Base-by-base conservation (phyloP, 192 early-diverging fungal genomes). In the Coemansia sp. region DNA sequence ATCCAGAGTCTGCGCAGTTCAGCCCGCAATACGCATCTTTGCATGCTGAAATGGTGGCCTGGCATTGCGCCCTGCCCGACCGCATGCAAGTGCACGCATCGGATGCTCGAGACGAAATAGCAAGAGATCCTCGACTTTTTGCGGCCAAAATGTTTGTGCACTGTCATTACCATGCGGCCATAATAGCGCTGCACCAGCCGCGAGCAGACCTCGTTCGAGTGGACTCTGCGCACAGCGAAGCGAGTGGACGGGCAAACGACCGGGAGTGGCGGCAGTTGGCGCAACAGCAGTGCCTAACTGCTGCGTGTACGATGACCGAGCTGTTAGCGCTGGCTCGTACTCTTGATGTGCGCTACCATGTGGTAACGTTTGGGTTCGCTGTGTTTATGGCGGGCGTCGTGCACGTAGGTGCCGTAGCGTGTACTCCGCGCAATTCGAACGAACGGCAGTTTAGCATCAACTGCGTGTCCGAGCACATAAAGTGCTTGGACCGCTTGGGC, bases 361-460 rank as follows among this genome's bases (percentile, higher is more conserved):
- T 81, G 2, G 73, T 81, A 24, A 81, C 79, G 0, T 75, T 81
- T 57, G 79, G 79, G 1, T 81, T 81, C 48, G 73, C 73, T 0
- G 73, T 81, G 22, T 81, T 81, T 22, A 81, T 81, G 79, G 79
- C 79, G 10, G 79, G 79, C 54, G 79, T 81, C 3, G 79, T 81
- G 21, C 73, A 81, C 25, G 79, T 81, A 12, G 73, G 73, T 25
- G 79, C 79, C 2, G 73, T 81, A 1, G 69, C 73, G 3, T 72
- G 70, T 23, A 75, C 79, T 9, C 79, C 69, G 4, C 58, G 60
- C 14, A 54, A 66, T 27, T 81, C 79, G 11, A 66, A 39, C 22
- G 79, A 81, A 66, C 73, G 79, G 37, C 79, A 81, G 62, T 81
- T 72, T 63, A 81, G 79, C 60, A 61, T 75, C 58, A 81, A 81